Evolutionary conservation across 495 filamentous ascomycete species (phyloP), one percentile per base, ranked within the genome.

Genomic region (Bacidia gigantensis): DNA sequence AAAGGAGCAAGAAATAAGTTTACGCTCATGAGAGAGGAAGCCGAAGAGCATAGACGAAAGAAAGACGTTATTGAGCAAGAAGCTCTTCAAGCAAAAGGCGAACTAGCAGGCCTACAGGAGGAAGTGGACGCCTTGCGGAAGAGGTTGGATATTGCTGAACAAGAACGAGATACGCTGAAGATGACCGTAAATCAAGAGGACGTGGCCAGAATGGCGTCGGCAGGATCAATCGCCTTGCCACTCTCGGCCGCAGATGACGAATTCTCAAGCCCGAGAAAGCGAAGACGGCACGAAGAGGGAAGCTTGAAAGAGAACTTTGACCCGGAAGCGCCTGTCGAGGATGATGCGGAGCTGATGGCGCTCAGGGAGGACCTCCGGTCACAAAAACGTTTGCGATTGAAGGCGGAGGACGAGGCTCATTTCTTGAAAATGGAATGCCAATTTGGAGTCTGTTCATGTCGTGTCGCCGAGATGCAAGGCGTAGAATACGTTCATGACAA

Each of bases 351-450:
- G 22, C 66, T 77, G 47, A 64, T 84, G 5, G 71, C 79, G 20
- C 58, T 89, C 11, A 71, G 70, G 24, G 72, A 76, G n/a, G 72
- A 80, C 11, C 75, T 87, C 41, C 64, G 77, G 39, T 73, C 69
- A 61, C 85, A 92, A 68, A 79, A 72, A 60, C 76, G 76, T 49
- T 69, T 79, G 41, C 76, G 86, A 43, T 67, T 75, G 26, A 72
- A 81, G 14, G 83, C 85, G 0, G 74, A 88, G 52, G 82, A 85
- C 12, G 78, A 81, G 58, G 68, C 89, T 23, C 75, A 89, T n/a
- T 94, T 88, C 62, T 68, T 95, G 70, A 78, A 84, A 57, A 75
- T 84, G 54, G 86, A 94, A 62, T 93, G 88, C 64, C 75, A 80
- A 44, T 79, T 90, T 52, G 74, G 76, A 51, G 76, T 76, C 62